These are phyloP conservation scores for Stagonosporopsis rhizophila DNA, from an alignment of 2,329 filamentous ascomycete species.

Conservation along the genomic window DNA sequence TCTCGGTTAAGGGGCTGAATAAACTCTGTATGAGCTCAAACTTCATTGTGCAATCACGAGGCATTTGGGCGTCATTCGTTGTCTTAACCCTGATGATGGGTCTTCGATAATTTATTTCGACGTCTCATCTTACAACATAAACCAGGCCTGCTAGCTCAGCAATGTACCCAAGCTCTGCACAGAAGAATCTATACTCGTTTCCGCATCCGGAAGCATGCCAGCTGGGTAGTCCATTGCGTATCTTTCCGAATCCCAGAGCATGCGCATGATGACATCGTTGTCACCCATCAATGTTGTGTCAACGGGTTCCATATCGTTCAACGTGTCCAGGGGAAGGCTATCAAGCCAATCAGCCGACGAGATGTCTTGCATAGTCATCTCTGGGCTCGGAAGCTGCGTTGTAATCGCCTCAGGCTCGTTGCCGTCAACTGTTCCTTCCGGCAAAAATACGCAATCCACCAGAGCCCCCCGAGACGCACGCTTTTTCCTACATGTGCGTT, in stretches of 20 bases:
- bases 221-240: slow-evolving; percentile 20
- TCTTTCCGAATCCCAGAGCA: slow-evolving; percentile 26
- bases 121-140: background rate
- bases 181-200: background rate
- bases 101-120: too few species aligned
- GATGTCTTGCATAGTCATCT: slow-evolving; percentile 19
- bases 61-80: too few species aligned
- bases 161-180: background rate
- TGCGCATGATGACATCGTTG: slow-evolving; percentile 27
- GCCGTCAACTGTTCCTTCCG: slow-evolving; percentile 2
- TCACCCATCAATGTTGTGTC: slow-evolving; percentile 20
- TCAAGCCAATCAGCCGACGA: slow-evolving; percentile 17
- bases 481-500: slow-evolving; percentile 17
- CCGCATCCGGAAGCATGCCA: slow-evolving; percentile 15
- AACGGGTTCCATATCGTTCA: slow-evolving; percentile 12
- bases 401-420: slow-evolving; percentile 16
- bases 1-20: too few species aligned
- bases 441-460: slow-evolving; percentile 23
- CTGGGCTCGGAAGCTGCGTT: slow-evolving; percentile 25
- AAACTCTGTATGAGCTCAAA: too few species aligned
- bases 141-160: background rate
- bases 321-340: slow-evolving; percentile 9
- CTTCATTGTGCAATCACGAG: too few species aligned
- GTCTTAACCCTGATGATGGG: too few species aligned
- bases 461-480: slow-evolving; percentile 9